These are phyloP conservation scores for Scopulariopsis brevicaulis DNA, from an alignment of 2,329 filamentous ascomycete genomes.

Conservation along the genomic window DNA sequence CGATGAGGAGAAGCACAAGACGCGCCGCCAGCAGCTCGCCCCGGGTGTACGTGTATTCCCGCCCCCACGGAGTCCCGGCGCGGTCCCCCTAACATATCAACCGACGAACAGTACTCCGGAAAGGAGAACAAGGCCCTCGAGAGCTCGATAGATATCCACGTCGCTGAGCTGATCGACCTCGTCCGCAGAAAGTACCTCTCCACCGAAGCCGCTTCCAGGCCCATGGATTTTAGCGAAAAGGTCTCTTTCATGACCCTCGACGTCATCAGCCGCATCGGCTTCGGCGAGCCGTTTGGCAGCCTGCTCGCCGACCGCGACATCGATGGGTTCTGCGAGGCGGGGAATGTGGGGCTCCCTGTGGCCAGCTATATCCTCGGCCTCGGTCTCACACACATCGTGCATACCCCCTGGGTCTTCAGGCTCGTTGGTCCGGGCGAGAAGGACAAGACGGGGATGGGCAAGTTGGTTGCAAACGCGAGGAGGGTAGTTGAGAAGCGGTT, in stretches of 20 bases:
- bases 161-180: conserved; percentile 30
- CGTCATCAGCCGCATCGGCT: conserved; percentile 38
- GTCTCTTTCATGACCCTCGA: conserved; percentile 41
- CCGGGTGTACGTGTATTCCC: conserved; percentile 25
- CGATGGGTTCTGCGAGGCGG: conserved; percentile 31
- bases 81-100: background rate
- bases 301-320: conserved; percentile 31
- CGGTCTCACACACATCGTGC: conserved; percentile 25
- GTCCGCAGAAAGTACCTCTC: conserved; percentile 26
- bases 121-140: conserved; percentile 39
- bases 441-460: conserved; percentile 23
- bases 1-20: conserved; percentile 30
- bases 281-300: conserved; percentile 35
- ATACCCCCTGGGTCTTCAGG: conserved; percentile 31
- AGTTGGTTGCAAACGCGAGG: conserved; percentile 30
- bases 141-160: conserved; percentile 31
- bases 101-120: conserved; percentile 27
- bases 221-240: conserved; percentile 36
- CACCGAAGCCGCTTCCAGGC: conserved; percentile 20
- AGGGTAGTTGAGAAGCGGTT: conserved; percentile 10
- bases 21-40: conserved; percentile 33
- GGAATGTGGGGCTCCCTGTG: conserved; percentile 26
- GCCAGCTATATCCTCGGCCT: conserved; percentile 29
- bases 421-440: conserved; percentile 25
- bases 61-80: conserved; percentile 4